Conservation (phyloP, 164 flowering plant genomes). For the Nymphaea colorata region DNA sequence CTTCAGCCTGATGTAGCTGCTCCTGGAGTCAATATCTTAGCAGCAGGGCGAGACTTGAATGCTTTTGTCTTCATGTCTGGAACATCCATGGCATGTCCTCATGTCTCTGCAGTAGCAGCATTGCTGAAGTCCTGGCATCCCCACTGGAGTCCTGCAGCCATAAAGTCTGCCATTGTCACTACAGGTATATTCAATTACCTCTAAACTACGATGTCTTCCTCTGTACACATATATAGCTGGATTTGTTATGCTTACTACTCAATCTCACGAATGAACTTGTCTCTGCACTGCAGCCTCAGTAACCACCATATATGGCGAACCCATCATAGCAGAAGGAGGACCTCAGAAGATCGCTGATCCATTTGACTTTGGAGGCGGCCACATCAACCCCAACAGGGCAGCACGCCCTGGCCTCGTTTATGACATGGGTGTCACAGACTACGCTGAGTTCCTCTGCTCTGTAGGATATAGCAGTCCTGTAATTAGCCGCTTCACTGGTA, state of each 20-base stretch:
- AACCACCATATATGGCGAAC: neutral
- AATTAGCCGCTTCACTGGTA: constrained; percentile 18
- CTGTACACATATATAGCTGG: no score
- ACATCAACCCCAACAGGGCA: constrained; percentile 29
- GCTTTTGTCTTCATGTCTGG: neutral
- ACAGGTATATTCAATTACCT: constrained; percentile 14
- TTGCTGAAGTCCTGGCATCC: constrained; percentile 16
- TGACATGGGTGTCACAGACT: constrained; percentile 28
- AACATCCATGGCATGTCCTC: constrained; percentile 19
- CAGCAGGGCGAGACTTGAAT: neutral
- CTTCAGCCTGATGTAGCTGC: constrained; percentile 5
- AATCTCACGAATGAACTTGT: no score
- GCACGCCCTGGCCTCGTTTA: constrained; percentile 37
- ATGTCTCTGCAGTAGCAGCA: constrained; percentile 11
- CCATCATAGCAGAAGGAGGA: neutral
- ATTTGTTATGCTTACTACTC: no score
- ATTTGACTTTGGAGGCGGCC: constrained; percentile 36
- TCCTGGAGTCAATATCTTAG: constrained; percentile 2
- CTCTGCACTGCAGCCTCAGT: neutral
- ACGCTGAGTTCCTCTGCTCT: constrained; percentile 35
- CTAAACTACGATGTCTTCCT: no score
- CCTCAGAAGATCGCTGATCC: constrained; percentile 22
- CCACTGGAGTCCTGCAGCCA: constrained; percentile 15
- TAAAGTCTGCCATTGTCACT: constrained; percentile 29
- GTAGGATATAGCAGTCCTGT: constrained; percentile 30